Percentiles rank a stretch among this genome's conserved stretches.
phyloP scores from a whole-genome alignment of 352 stramenopile species.

The Phytophthora ramorum region DNA sequence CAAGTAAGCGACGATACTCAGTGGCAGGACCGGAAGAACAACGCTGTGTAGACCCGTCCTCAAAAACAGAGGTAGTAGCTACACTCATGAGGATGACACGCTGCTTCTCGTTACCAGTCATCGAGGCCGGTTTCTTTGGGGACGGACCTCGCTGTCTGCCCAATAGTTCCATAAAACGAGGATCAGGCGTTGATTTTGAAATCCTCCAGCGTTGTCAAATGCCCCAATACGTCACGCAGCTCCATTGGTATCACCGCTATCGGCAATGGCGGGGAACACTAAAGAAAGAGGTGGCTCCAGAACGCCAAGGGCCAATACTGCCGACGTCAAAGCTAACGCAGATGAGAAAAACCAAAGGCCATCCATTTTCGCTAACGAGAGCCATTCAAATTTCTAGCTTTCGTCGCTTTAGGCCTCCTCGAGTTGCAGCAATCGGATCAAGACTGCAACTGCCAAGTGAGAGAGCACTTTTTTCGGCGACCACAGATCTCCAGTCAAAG shows the following conservation, averaged over 20 bases:
- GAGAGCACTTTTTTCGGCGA: slow-evolving; percentile 14
- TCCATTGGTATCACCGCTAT: slow-evolving; percentile 53
- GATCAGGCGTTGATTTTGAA: slow-evolving; percentile 57
- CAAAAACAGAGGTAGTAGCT: slow-evolving; percentile 5
- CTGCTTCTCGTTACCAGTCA: slow-evolving; percentile 56
- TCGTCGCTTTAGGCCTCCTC: neutral
- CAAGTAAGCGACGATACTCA: slow-evolving; percentile 1
- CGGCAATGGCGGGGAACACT: slow-evolving; percentile 33
- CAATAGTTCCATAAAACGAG: slow-evolving; percentile 41
- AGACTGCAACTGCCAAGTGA: slow-evolving; percentile 23
- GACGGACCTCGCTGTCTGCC: slow-evolving; percentile 40
- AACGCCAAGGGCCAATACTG: neutral
- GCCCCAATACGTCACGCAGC: slow-evolving; percentile 55
- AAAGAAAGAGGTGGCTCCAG: neutral
- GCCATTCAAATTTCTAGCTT: slow-evolving; percentile 6
- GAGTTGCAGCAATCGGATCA: slow-evolving; percentile 26
- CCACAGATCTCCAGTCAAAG: slow-evolving; percentile 28
- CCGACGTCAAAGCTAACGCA: neutral
- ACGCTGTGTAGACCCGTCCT: neutral
- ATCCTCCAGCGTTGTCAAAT: slow-evolving; percentile 53
- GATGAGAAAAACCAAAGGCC: neutral
- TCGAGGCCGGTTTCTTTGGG: slow-evolving; percentile 48
- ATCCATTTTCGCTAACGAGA: slow-evolving; percentile 4
- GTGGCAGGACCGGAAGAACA: neutral
- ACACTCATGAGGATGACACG: slow-evolving; percentile 44